Percentiles rank a stretch among this genome's conserved stretches.
Evolutionary conservation across 805 yeast species (phyloP).

Genomic region (Priceomyces castillae): DNA sequence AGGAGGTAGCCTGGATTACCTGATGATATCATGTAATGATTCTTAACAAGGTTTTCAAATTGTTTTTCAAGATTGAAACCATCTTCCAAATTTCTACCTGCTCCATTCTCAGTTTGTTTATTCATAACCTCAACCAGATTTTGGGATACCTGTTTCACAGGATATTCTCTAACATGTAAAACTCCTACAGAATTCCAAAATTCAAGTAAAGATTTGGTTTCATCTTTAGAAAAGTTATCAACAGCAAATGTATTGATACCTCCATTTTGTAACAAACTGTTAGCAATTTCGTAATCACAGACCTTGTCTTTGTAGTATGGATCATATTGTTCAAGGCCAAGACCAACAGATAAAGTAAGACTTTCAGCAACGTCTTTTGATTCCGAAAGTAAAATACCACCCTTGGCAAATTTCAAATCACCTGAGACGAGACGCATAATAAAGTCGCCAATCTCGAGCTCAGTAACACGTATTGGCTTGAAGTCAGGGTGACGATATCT

Average conservation of each 20-base stretch:
- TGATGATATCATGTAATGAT: conserved; percentile 31
- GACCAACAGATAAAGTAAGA: conserved; percentile 58
- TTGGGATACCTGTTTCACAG: conserved; percentile 13
- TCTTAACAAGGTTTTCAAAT: conserved; percentile 28
- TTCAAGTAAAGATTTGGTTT: conserved; percentile 28
- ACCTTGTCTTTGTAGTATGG: conserved; percentile 50
- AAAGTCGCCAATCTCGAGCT: conserved; percentile 62
- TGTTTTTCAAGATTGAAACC: conserved; percentile 20
- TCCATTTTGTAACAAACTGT: conserved; percentile 38
- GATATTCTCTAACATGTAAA: conserved; percentile 33
- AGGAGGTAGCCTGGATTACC: conserved; percentile 41
- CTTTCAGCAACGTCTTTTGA: conserved; percentile 52
- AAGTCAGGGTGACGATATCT: conserved; percentile 58
- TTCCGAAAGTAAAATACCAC: conserved; percentile 65
- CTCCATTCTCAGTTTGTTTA: not conserved
- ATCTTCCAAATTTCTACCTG: too few relatives aligned
- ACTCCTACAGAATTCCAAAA: conserved; percentile 34
- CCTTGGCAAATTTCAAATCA: conserved; percentile 47
- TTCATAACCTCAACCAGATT: conserved; percentile 4
- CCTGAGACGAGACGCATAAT: conserved; percentile 58
- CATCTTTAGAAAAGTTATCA: conserved; percentile 27
- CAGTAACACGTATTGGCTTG: conserved; percentile 53
- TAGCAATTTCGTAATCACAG: conserved; percentile 57
- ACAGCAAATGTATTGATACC: conserved; percentile 29
- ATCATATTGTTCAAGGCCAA: conserved; percentile 51